Conservation (phyloP, 2,329 filamentous ascomycete genomes). For the Chrysosporium queenslandicum region DNA sequence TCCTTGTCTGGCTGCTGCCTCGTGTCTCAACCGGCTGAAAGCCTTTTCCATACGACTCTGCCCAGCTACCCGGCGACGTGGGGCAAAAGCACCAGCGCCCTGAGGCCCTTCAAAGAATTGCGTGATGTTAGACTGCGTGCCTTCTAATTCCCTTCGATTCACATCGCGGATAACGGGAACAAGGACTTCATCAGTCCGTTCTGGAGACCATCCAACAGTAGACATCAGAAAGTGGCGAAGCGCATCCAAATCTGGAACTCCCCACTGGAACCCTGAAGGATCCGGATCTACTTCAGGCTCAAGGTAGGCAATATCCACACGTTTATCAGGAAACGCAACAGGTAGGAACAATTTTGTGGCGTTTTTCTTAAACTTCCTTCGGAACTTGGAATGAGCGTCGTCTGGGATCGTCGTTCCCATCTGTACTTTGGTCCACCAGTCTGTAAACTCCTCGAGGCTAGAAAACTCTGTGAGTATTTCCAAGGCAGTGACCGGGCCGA, state of each 20-base stretch:
- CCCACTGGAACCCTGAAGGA: slow-evolving; percentile 81
- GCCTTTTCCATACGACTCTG: slow-evolving; percentile 69
- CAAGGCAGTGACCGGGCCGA: slow-evolving; percentile 87
- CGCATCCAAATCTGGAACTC: slow-evolving; percentile 82
- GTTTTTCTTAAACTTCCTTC: slow-evolving; percentile 78
- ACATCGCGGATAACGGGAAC: slow-evolving; percentile 93
- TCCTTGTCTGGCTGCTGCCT: slow-evolving; percentile 32
- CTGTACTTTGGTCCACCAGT: slow-evolving; percentile 82
- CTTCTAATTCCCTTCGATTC: slow-evolving; percentile 77
- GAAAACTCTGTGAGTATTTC: slow-evolving; percentile 90
- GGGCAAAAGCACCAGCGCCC: slow-evolving; percentile 56
- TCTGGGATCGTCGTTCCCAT: slow-evolving; percentile 48
- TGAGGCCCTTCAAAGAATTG: slow-evolving; percentile 66
- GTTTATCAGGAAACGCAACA: slow-evolving; percentile 62
- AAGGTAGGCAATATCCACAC: slow-evolving; percentile 75
- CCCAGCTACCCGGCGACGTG: slow-evolving; percentile 51
- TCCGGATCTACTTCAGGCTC: slow-evolving; percentile 74
- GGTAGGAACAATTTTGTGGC: slow-evolving; percentile 79
- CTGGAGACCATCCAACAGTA: slow-evolving; percentile 85
- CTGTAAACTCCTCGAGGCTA: slow-evolving; percentile 60
- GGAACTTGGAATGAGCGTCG: slow-evolving; percentile 55
- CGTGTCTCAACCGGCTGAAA: slow-evolving; percentile 55
- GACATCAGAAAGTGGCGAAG: slow-evolving; percentile 75
- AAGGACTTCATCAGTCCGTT: slow-evolving; percentile 88
- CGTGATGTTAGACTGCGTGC: slow-evolving; percentile 95